These are phyloP conservation scores for Lodderomyces theae DNA, from an alignment of 1,139 yeast genomes.

Conservation along the genomic window DNA sequence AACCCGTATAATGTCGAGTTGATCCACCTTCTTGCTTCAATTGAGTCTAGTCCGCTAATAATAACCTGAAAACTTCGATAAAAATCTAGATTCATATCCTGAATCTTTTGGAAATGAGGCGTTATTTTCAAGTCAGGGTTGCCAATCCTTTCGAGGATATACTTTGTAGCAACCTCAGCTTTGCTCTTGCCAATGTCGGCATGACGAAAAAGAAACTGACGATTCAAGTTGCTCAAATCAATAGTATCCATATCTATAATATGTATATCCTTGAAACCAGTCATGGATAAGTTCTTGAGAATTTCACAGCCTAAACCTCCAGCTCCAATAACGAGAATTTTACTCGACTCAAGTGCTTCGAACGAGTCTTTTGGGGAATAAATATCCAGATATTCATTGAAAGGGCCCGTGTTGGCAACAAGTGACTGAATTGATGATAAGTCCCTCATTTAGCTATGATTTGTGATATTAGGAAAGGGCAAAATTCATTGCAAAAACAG, in stretches of 20 bases:
- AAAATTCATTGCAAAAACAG: too few relatives aligned
- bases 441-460: slow-evolving; percentile 10
- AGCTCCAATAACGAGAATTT: slow-evolving; percentile 72
- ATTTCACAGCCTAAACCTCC: slow-evolving; percentile 97
- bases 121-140: slow-evolving; percentile 46
- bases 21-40: slow-evolving; percentile 91
- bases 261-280: slow-evolving; percentile 72
- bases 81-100: slow-evolving; percentile 63
- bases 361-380: slow-evolving; percentile 27
- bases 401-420: slow-evolving; percentile 36
- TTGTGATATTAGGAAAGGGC: slow-evolving; percentile 1
- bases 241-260: slow-evolving; percentile 95
- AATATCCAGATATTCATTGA: slow-evolving; percentile 40
- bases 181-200: slow-evolving; percentile 77
- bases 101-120: slow-evolving; percentile 65
- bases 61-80: slow-evolving; percentile 70
- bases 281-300: slow-evolving; percentile 73
- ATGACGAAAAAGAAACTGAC: slow-evolving; percentile 80
- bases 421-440: slow-evolving; percentile 23
- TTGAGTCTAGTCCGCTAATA: slow-evolving; percentile 85
- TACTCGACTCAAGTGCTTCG: slow-evolving; percentile 26
- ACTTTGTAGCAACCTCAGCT: slow-evolving; percentile 74
- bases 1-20: slow-evolving; percentile 69
- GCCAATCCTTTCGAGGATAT: slow-evolving; percentile 48
- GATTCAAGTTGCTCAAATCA: slow-evolving; percentile 82